Conservation (phyloP, 305 asterid genomes). For the Ilex paraguariensis region DNA sequence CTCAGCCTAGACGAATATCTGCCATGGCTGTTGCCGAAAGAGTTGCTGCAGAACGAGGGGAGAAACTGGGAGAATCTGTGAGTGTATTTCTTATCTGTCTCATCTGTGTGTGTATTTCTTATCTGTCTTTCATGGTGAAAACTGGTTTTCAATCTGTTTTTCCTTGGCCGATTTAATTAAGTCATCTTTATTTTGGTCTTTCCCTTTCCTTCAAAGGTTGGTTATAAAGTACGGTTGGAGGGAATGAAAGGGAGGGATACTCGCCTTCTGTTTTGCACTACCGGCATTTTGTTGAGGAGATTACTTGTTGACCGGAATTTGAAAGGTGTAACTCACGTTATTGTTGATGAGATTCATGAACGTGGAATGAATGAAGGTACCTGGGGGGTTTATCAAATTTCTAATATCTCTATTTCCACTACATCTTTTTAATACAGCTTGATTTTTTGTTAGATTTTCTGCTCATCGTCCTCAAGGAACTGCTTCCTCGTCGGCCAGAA, state of each 20-base stretch:
- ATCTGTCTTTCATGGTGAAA: constrained; percentile 14
- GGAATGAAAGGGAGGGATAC: constrained; percentile 95
- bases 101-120: constrained; percentile 51
- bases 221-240: constrained; percentile 94
- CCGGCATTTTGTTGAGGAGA: constrained; percentile 84
- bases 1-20: constrained; percentile 94
- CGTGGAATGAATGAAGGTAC: constrained; percentile 98
- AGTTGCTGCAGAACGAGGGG: constrained; percentile 96
- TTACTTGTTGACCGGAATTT: constrained; percentile 77
- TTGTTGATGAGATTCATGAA: constrained; percentile 95
- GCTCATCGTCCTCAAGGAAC: constrained; percentile 85
- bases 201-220: constrained; percentile 48
- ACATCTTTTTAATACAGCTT: constrained; percentile 24
- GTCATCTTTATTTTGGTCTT: neutral
- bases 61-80: constrained; percentile 84
- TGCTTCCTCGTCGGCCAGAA: constrained; percentile 87
- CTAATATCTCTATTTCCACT: constrained; percentile 10
- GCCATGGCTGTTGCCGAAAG: constrained; percentile 91
- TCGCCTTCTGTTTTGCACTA: constrained; percentile 88
- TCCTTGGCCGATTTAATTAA: constrained; percentile 8
- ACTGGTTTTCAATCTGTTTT: constrained; percentile 2
- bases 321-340: constrained; percentile 82
- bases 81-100: constrained; percentile 22
- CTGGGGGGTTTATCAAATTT: constrained; percentile 10
- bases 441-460: constrained; percentile 72